A percentile compares a stretch with the other conserved stretches of the same genome.
Evolutionary conservation across 768 basidiomycete species (phyloP).

Genomic region (Mycena epipterygia): DNA sequence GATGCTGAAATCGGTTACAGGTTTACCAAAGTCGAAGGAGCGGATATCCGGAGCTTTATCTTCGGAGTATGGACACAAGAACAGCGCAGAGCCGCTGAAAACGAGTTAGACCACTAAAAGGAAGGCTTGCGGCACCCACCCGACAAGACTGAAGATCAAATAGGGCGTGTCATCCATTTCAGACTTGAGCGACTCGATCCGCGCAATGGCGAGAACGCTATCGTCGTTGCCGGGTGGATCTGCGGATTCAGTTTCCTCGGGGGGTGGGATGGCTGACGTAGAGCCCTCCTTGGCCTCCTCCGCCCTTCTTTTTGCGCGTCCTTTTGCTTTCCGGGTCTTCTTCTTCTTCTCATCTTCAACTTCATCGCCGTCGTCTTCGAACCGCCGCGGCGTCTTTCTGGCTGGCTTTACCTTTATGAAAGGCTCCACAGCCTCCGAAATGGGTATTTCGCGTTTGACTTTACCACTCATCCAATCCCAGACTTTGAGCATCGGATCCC

Average conservation of each 20-base stretch:
- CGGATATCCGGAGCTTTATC: slow-evolving; percentile 43
- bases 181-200: slow-evolving; percentile 63
- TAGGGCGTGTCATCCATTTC: slow-evolving; percentile 46
- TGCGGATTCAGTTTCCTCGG: slow-evolving; percentile 16
- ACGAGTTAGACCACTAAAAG: background rate
- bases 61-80: slow-evolving; percentile 55
- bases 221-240: slow-evolving; percentile 39
- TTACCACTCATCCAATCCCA: slow-evolving; percentile 86
- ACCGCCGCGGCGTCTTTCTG: slow-evolving; percentile 45
- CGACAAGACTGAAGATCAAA: slow-evolving; percentile 78
- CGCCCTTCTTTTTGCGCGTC: slow-evolving; percentile 32
- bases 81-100: slow-evolving; percentile 77
- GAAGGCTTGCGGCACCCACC: slow-evolving; percentile 64
- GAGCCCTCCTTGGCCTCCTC: slow-evolving; percentile 40
- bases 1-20: slow-evolving; percentile 71
- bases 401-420: slow-evolving; percentile 58
- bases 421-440: slow-evolving; percentile 63
- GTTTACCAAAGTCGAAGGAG: slow-evolving; percentile 65
- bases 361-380: slow-evolving; percentile 50
- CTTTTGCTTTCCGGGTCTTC: slow-evolving; percentile 34
- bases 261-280: background rate
- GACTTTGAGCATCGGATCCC: slow-evolving; percentile 80
- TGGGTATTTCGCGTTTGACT: slow-evolving; percentile 63
- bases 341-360: slow-evolving; percentile 40
- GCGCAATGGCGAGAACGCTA: slow-evolving; percentile 69